Base-by-base conservation (phyloP, 192 early-diverging fungal species). In the Glomus cerebriforme region DNA sequence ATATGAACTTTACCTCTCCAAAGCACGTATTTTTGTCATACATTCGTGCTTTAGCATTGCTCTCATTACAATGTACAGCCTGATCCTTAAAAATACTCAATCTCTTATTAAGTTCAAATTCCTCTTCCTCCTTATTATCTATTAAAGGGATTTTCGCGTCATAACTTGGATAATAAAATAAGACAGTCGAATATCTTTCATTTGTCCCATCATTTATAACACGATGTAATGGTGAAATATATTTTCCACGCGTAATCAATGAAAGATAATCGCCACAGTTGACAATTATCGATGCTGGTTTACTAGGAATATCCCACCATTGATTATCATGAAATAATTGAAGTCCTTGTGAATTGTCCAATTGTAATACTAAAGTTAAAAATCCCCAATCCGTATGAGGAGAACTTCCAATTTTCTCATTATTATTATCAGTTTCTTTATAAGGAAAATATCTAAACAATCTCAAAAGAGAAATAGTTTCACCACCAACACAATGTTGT, bases 181-280 rank as follows among this genome's bases (percentile, higher is more conserved):
- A 89, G 27, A 90, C 90, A 69, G 88, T 82, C 13, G 87, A 89
- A 31, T 85, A 82, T 27, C 91, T 65, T 69, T 86, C 85, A 34
- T 79, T 78, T 39, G 70, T 49, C 3, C 79, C 80, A 29, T 85
- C 83, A n/a, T 82, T 82, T 22, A 91, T 81, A 7, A 92, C 91
- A 13, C 90, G 82, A 75, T 92, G 91, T 71, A 89, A 73, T 2
- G 91, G 91, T 1, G 84, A 86, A 59, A 82, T 73, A 62, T 86
- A 70, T 17, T 79, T 66, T 4, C 90, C 90, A 22, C 82, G 75
- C 7, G 89, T 90, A 37, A 91, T 37, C 0, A 90, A 81, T 2
- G 87, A 88, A 39, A 91, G 75, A 72, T 89, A 92, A 76, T 92
- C 91, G 9, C 91, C 91, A 31, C 84, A 88, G 66, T 91, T 92